Conservation (phyloP, 2,329 filamentous ascomycete genomes). For the Sporothrix dimorphospora region DNA sequence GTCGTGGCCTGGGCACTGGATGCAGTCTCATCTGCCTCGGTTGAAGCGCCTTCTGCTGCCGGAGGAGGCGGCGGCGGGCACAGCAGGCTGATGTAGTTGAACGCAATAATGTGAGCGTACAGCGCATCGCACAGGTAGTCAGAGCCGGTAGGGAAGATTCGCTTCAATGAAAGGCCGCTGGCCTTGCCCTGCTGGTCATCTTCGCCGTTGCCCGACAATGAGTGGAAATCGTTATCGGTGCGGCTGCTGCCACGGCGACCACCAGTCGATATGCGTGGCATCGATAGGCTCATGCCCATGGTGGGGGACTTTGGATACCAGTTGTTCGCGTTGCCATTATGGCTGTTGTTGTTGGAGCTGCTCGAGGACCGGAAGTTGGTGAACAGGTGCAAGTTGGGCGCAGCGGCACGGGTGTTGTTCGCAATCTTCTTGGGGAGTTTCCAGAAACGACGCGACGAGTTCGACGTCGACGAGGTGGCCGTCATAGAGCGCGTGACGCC, state of each 20-base stretch:
- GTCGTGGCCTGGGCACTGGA: constrained; percentile 25
- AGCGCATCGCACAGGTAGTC: constrained; percentile 62
- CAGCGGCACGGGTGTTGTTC: constrained; percentile 1
- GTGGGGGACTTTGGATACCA: constrained; percentile 4
- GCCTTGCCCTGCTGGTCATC: constrained; percentile 12
- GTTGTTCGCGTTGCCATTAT: background rate
- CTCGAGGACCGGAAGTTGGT: background rate
- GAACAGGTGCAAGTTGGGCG: constrained; percentile 16
- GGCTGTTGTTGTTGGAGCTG: background rate
- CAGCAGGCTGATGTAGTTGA: constrained; percentile 57
- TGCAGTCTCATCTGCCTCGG: constrained; percentile 33
- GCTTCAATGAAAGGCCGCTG: constrained; percentile 44
- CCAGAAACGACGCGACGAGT: constrained; percentile 31
- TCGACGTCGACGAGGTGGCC: background rate
- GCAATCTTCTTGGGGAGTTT: constrained; percentile 31
- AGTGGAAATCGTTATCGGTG: background rate
- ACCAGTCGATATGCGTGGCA: background rate
- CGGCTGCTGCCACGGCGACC: constrained; percentile 9
- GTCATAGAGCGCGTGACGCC: background rate
- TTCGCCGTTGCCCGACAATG: background rate
- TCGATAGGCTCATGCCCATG: background rate
- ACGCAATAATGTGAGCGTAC: constrained; percentile 62
- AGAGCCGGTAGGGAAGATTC: constrained; percentile 56
- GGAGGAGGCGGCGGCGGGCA: constrained; percentile 36
- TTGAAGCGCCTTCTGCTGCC: background rate